These are phyloP conservation scores for Aureobasidium sp. DNA, from an alignment of 2,329 filamentous ascomycete species.

Conservation along the genomic window DNA sequence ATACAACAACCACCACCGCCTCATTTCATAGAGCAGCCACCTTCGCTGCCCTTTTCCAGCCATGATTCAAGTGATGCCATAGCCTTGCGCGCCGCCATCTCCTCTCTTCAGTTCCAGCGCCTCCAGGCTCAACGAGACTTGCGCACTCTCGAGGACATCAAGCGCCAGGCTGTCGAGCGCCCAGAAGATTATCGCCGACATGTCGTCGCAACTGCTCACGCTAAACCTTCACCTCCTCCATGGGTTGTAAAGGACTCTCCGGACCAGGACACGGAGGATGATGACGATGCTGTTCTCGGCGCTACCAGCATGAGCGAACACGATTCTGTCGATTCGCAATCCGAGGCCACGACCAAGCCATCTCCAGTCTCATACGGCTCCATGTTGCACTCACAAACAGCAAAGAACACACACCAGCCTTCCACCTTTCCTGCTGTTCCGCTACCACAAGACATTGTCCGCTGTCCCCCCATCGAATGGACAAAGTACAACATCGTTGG, in stretches of 20 bases:
- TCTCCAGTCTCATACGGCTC: neutral
- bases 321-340: neutral
- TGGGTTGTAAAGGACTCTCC: conserved; percentile 20
- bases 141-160: conserved; percentile 58
- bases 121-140: conserved; percentile 71
- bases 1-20: conserved; percentile 17
- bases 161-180: conserved; percentile 60
- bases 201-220: conserved; percentile 31
- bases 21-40: conserved; percentile 35
- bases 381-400: conserved; percentile 12
- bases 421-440: conserved; percentile 58
- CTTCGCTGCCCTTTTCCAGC: conserved; percentile 38
- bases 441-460: conserved; percentile 69
- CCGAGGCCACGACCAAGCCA: neutral
- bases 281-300: conserved; percentile 20
- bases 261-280: conserved; percentile 20
- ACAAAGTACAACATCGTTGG: conserved; percentile 87
- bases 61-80: conserved; percentile 73
- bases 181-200: conserved; percentile 66
- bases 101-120: conserved; percentile 78
- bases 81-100: conserved; percentile 75
- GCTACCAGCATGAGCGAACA: conserved; percentile 15
- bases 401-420: neutral
- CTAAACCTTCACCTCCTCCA: conserved; percentile 20
- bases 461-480: conserved; percentile 90